Conservation (phyloP, 164 flowering plant species). For the Tinospora cordifolia region DNA sequence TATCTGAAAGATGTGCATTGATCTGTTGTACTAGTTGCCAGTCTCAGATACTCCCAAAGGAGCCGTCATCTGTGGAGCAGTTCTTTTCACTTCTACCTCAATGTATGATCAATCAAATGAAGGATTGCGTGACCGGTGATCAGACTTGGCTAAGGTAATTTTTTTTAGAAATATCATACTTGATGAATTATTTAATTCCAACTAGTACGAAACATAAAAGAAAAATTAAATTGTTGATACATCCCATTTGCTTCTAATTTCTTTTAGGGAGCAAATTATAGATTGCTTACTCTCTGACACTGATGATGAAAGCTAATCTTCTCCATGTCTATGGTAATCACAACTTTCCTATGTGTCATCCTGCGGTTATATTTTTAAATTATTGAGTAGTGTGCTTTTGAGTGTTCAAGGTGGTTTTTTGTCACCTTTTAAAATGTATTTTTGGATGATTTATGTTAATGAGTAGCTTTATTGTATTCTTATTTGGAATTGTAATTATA, state of each 20-base stretch:
- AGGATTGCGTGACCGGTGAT: constrained; percentile 18
- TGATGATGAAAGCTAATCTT: constrained; percentile 44
- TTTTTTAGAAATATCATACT: not conserved
- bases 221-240: not conserved
- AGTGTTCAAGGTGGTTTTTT: not conserved
- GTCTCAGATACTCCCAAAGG: constrained; percentile 83
- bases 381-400: not conserved
- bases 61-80: constrained; percentile 39
- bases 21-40: constrained; percentile 78
- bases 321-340: not conserved
- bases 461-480: not conserved
- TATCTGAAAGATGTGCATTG: constrained; percentile 27
- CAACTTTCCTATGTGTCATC: not conserved
- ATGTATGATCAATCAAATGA: constrained; percentile 32
- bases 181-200: not conserved
- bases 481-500: not conserved
- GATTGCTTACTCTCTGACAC: constrained; percentile 67
- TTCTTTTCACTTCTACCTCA: constrained; percentile 60
- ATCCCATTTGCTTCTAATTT: constrained; percentile 2
- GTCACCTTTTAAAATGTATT: not conserved
- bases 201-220: not conserved
- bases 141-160: constrained; percentile 49
- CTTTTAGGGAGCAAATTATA: constrained; percentile 70
- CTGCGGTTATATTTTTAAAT: not conserved
- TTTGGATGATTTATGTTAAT: not conserved